These are phyloP conservation scores for Ogataea nitratoaversa DNA, from an alignment of 805 yeast species.

Conservation along the genomic window DNA sequence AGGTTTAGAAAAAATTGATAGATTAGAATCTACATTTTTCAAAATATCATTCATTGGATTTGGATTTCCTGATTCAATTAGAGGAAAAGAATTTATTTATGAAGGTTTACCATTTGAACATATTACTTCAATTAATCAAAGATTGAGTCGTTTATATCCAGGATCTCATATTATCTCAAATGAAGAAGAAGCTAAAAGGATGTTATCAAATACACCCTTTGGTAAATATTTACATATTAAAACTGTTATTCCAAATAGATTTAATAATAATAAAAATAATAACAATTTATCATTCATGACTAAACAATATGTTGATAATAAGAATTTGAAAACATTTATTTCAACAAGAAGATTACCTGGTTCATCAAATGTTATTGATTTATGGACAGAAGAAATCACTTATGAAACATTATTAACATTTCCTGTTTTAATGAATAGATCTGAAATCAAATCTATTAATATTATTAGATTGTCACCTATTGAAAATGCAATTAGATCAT, in stretches of 20 bases:
- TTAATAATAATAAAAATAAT: conserved; percentile 23
- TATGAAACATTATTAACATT: conserved; percentile 71
- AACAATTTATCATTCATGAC: conserved; percentile 55
- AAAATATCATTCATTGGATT: conserved; percentile 76
- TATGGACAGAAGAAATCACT: conserved; percentile 87
- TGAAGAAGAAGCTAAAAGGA: conserved; percentile 47
- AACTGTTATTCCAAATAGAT: conserved; percentile 66
- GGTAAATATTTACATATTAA: conserved; percentile 74
- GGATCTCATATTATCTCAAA: conserved; percentile 70
- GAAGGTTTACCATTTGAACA: conserved; percentile 89
- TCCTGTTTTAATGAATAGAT: conserved; percentile 85
- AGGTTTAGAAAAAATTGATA: conserved; percentile 62
- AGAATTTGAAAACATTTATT: conserved; percentile 65
- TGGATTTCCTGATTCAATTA: conserved; percentile 75
- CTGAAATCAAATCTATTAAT: conserved; percentile 53
- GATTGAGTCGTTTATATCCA: conserved; percentile 70
- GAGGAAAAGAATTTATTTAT: conserved; percentile 74
- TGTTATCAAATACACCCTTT: conserved; percentile 48
- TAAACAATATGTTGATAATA: conserved; percentile 69
- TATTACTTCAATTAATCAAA: conserved; percentile 74
- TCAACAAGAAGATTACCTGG: conserved; percentile 71
- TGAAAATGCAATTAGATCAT: conserved; percentile 70
- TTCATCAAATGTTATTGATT: conserved; percentile 61
- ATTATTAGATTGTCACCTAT: conserved; percentile 70
- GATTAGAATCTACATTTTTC: conserved; percentile 73